Evolutionary conservation across 75 land plant genomes (phyloP), one percentile per base, ranked within the genome.

Genomic region (Isoetes taiwanensis): DNA sequence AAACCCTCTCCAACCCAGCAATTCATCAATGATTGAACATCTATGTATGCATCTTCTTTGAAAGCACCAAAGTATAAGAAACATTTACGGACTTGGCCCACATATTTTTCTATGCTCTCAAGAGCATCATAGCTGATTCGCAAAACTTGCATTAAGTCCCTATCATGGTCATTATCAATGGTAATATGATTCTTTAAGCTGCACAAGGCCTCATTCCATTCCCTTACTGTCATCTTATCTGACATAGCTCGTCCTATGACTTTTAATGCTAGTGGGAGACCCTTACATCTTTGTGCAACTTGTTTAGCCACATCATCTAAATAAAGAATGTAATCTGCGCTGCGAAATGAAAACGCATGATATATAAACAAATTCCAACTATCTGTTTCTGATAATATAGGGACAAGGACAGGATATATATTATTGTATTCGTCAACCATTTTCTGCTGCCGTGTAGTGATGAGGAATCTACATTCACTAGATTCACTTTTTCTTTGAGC

Each of bases 181-280:
- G 61, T 31, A 42, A 61, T 52, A 3, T 52, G 64, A 62, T 63
- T 61, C 25, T 42, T 40, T 34, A 66, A 35, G 33, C 41, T 66
- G 10, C 30, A 28, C 2, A 62, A 62, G 5, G 68, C 20, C 14
- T 28, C 11, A 2, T 42, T 9, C 68, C 54, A 66, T 6, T 43
- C 41, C n/a, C n/a, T n/a, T 6, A 2, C 16, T 0, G 24, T 19
- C 2, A 17, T 35, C 17, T 63, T 38, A 17, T 66, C 68, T 8
- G 67, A 65, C 68, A 66, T 64, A 23, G 52, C 39, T 21, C 52
- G 26, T 12, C 68, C 68, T 23, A 66, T 63, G 1, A 66, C 68
- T 40, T 66, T 65, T 14, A 65, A 28, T 10, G 68, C 68, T 29
- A 65, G 41, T 17, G 68, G 68, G 17, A 65, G 68, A 24, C 68